These are phyloP conservation scores for Maudiozyma humilis DNA, from an alignment of 1,139 yeast species.

Conservation along the genomic window DNA sequence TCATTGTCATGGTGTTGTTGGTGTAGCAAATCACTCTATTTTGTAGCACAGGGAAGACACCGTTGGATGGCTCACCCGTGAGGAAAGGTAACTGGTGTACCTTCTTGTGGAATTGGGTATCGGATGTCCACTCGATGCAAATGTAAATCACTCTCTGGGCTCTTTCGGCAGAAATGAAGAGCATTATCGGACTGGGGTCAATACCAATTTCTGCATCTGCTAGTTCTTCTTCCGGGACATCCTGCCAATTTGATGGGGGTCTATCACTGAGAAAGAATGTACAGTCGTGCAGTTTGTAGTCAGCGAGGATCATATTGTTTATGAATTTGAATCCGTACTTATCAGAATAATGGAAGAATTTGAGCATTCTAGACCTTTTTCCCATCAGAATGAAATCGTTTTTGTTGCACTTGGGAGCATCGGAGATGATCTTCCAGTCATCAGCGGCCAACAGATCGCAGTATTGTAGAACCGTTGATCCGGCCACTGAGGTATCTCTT, in stretches of 20 bases:
- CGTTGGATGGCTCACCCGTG: slow-evolving; percentile 12
- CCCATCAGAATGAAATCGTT: slow-evolving; percentile 17
- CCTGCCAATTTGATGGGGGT: background rate
- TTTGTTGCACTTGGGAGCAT: slow-evolving; percentile 10
- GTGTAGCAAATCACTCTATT: slow-evolving; percentile 15
- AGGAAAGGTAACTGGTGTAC: slow-evolving; percentile 22
- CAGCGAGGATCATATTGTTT: slow-evolving; percentile 19
- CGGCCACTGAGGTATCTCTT: background rate
- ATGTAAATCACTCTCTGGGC: slow-evolving; percentile 18
- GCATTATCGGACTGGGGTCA: slow-evolving; percentile 9
- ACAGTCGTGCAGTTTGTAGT: slow-evolving; percentile 13
- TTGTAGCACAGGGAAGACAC: slow-evolving; percentile 17
- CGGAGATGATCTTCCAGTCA: slow-evolving; percentile 17
- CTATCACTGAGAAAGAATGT: slow-evolving; percentile 7
- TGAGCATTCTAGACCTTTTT: slow-evolving; percentile 13
- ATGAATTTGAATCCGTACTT: slow-evolving; percentile 14
- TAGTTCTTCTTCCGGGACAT: background rate
- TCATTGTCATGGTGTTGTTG: slow-evolving; percentile 11
- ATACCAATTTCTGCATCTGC: background rate
- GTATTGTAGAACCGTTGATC: slow-evolving; percentile 13
- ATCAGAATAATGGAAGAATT: slow-evolving; percentile 18
- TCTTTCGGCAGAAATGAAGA: slow-evolving; percentile 18
- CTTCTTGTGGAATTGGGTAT: slow-evolving; percentile 12
- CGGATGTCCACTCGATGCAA: slow-evolving; percentile 22
- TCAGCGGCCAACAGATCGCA: slow-evolving; percentile 14